Percentiles rank a stretch among this genome's conserved stretches.
Conservation (phyloP, 345 rosid species). For the Lumnitzera racemosa region DNA sequence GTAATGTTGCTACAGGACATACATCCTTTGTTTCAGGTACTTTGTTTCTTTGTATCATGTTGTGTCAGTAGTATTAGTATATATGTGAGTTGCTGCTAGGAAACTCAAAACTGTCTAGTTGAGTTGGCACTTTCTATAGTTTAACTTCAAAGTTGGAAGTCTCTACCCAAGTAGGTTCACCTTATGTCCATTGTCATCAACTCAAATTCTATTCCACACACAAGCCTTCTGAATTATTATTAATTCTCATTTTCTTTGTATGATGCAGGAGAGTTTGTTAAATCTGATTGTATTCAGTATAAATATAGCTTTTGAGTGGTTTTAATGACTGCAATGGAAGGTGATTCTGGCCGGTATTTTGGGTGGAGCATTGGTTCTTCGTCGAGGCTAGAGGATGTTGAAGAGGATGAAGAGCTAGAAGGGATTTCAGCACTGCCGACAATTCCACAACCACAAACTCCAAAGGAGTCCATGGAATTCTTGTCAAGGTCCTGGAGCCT, state of each 20-base stretch:
- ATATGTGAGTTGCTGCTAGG: too few relatives aligned
- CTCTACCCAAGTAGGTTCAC: too few relatives aligned
- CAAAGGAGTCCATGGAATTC: slow-evolving; percentile 91
- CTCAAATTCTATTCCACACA: too few relatives aligned
- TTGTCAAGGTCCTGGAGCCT: slow-evolving; percentile 89
- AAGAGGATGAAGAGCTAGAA: slow-evolving; percentile 43
- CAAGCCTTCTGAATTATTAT: background rate
- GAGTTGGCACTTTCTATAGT: too few relatives aligned
- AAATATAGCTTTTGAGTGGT: background rate
- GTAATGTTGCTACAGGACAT: too few relatives aligned
- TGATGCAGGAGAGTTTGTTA: slow-evolving; percentile 1
- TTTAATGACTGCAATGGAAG: slow-evolving; percentile 33
- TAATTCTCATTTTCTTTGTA: background rate
- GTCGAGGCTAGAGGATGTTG: slow-evolving; percentile 37
- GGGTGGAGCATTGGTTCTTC: slow-evolving; percentile 32
- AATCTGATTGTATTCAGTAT: background rate
- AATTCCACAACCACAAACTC: slow-evolving; percentile 72
- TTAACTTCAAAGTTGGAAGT: too few relatives aligned
- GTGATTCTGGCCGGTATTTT: slow-evolving; percentile 25
- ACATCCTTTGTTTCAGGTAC: too few relatives aligned
- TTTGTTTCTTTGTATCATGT: too few relatives aligned
- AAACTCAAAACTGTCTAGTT: too few relatives aligned
- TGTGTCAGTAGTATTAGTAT: too few relatives aligned
- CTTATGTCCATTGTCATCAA: too few relatives aligned
- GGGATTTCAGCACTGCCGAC: slow-evolving; percentile 32